Conservation (phyloP, 306 rosid genomes). For the Pyrus bretschneideri region DNA sequence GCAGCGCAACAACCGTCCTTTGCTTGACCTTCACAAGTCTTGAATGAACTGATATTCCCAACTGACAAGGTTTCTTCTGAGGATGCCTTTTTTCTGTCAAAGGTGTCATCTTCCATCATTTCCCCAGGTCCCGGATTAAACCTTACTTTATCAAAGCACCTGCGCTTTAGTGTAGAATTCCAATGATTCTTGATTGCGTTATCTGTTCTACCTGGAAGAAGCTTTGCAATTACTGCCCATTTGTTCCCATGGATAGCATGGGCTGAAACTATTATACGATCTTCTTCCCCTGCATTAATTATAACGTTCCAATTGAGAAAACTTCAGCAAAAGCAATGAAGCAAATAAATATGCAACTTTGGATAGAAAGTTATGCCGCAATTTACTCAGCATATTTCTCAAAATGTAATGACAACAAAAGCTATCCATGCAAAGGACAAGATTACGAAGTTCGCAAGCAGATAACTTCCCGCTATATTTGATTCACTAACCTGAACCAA, state of each 20-base stretch:
- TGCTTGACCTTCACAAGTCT: conserved; percentile 22
- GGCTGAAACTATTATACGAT: conserved; percentile 47
- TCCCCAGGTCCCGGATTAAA: conserved; percentile 10
- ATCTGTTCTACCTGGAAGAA: conserved; percentile 78
- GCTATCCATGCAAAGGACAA: not conserved
- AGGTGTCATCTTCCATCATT: conserved; percentile 28
- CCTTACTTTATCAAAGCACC: conserved; percentile 32
- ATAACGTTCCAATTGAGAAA: conserved; percentile 3
- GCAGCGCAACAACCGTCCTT: conserved; percentile 13
- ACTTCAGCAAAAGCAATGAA: not conserved
- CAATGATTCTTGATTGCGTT: conserved; percentile 76
- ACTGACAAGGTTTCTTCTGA: conserved; percentile 60
- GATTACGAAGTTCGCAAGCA: not conserved
- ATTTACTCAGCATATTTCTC: not conserved
- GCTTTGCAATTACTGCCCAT: conserved; percentile 77
- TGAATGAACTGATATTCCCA: conserved; percentile 32
- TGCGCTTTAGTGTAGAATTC: conserved; percentile 73
- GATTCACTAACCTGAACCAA: not conserved
- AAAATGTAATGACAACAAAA: not conserved
- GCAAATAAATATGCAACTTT: not conserved
- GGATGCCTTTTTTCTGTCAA: conserved; percentile 50
- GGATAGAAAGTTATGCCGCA: not conserved
- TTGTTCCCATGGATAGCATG: conserved; percentile 77
- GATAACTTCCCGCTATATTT: not conserved
- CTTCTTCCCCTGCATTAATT: conserved; percentile 61